These are phyloP conservation scores for Senna tora DNA, from an alignment of 306 rosid species.

Conservation along the genomic window DNA sequence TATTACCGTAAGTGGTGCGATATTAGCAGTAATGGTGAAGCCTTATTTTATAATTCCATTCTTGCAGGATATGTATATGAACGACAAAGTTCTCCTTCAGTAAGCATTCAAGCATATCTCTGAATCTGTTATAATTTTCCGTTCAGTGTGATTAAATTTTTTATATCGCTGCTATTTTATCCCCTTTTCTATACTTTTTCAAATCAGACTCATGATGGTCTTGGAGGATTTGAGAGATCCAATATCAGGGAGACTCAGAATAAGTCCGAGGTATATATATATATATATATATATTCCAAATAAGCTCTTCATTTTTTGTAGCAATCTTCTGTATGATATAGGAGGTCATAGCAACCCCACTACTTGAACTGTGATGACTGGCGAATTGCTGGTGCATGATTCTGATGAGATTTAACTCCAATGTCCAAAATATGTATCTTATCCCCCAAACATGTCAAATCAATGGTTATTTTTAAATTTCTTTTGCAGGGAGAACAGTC, in stretches of 20 bases:
- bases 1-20: not conserved
- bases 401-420: not conserved
- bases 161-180: slow-evolving; percentile 25
- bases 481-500: slow-evolving; percentile 62
- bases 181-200: slow-evolving; percentile 9
- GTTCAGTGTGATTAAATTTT: slow-evolving; percentile 28
- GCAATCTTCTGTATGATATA: slow-evolving; percentile 7
- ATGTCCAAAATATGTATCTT: slow-evolving; percentile 15
- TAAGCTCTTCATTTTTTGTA: not conserved
- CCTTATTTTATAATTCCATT: not conserved
- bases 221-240: slow-evolving; percentile 43
- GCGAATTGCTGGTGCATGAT: slow-evolving; percentile 3
- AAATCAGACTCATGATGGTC: slow-evolving; percentile 44
- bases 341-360: slow-evolving; percentile 20
- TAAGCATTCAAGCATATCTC: slow-evolving; percentile 46
- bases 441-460: slow-evolving; percentile 7
- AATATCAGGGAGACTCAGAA: slow-evolving; percentile 29
- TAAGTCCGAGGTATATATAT: slow-evolving; percentile 49
- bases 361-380: no score
- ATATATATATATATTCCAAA: not conserved
- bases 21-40: slow-evolving; percentile 13
- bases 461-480: slow-evolving; percentile 31
- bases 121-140: slow-evolving; percentile 25
- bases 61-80: slow-evolving; percentile 77
- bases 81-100: slow-evolving; percentile 63